Evolutionary conservation across 331 rosid species (phyloP).

Genomic region (Cydonia oblonga): DNA sequence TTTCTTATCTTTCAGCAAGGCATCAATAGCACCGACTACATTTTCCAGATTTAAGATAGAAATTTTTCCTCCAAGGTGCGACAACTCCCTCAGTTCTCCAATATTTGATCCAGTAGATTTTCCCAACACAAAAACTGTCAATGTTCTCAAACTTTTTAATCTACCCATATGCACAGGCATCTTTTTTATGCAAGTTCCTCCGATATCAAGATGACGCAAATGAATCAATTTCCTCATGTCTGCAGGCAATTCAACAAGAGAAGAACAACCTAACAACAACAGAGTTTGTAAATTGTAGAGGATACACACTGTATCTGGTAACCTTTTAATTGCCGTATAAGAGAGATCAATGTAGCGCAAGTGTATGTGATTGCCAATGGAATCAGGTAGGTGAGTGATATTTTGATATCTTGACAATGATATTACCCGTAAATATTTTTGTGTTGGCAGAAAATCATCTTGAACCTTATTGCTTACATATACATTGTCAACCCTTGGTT

Average conservation of each 20-base stretch:
- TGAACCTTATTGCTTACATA: not conserved
- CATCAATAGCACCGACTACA: slow-evolving; percentile 9
- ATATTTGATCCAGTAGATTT: not conserved
- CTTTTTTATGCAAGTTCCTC: not conserved
- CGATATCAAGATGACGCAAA: slow-evolving; percentile 4
- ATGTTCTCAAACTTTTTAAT: not conserved
- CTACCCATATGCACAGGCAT: not conserved
- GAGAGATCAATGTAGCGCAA: not conserved
- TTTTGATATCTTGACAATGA: not conserved
- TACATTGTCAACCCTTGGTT: accelerated
- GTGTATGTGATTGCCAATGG: not conserved
- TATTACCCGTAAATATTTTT: not conserved
- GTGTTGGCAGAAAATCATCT: not conserved
- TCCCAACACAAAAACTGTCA: not conserved
- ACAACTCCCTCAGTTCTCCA: not conserved
- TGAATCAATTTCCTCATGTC: not conserved
- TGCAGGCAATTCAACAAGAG: not conserved
- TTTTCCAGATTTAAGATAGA: not conserved
- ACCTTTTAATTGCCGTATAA: not conserved
- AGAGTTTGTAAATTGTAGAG: not conserved
- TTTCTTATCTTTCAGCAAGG: slow-evolving; percentile 5
- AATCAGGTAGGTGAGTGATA: not conserved
- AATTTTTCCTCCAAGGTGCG: not conserved
- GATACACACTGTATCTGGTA: not conserved
- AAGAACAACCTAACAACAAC: accelerated